A percentile compares a stretch with the other conserved stretches of the same genome.
Evolutionary conservation across 441 rosid species (phyloP).

Genomic region (Flueggea neowawraea): DNA sequence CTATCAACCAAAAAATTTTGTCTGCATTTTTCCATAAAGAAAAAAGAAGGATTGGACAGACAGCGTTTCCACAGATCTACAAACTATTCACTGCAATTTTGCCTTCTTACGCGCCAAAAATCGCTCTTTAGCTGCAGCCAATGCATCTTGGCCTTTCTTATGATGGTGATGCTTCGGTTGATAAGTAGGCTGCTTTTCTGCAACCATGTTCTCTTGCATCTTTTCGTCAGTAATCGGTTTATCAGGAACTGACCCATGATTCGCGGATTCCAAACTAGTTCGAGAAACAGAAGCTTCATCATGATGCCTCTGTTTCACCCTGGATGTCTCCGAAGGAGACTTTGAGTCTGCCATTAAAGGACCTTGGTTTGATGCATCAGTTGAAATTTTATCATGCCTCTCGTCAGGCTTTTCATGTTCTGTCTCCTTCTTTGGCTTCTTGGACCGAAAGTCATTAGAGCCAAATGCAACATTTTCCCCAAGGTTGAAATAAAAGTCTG

Average conservation of each 20-base stretch:
- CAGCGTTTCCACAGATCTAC: no score
- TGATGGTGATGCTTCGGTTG: conserved; percentile 46
- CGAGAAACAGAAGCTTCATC: conserved; percentile 21
- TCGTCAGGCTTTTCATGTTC: conserved; percentile 36
- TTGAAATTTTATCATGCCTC: conserved; percentile 14
- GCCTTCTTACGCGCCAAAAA: conserved; percentile 76
- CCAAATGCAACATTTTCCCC: conserved; percentile 86
- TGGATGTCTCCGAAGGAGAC: conserved; percentile 16
- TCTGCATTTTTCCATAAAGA: no score
- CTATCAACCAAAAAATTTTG: no score
- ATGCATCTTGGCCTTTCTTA: conserved; percentile 56
- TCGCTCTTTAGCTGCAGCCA: conserved; percentile 78
- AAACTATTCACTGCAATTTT: conserved; percentile 24
- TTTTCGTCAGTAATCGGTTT: conserved; percentile 17
- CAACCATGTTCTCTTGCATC: conserved; percentile 23
- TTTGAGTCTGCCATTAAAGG: conserved; percentile 16
- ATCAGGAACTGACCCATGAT: conserved; percentile 22
- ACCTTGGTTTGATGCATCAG: conserved; percentile 21
- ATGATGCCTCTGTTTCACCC: conserved; percentile 16
- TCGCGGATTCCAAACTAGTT: conserved; percentile 28
- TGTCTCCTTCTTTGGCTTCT: conserved; percentile 40
- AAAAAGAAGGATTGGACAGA: no score
- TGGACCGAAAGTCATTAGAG: conserved; percentile 35
- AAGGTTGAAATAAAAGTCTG: conserved; percentile 82
- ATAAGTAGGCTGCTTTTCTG: conserved; percentile 27